These are phyloP conservation scores for Allium sativum DNA, from an alignment of 106 monocot genomes.

Conservation along the genomic window DNA sequence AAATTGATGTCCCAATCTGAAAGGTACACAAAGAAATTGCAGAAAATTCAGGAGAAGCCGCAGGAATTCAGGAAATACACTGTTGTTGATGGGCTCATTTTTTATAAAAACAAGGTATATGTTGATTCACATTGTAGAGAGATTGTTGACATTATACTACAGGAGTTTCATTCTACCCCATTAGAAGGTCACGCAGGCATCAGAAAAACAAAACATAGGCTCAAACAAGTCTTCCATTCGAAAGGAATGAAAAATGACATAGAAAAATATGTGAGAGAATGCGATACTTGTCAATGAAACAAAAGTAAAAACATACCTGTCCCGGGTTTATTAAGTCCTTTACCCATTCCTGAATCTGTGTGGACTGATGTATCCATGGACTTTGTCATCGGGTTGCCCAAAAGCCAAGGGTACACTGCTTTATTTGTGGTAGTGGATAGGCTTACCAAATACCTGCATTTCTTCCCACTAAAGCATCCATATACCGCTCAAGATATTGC, in stretches of 20 bases:
- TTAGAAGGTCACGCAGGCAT: too few relatives aligned
- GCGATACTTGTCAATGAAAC: background rate
- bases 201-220: too few relatives aligned
- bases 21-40: too few relatives aligned
- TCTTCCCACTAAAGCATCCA: background rate
- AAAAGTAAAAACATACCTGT: background rate
- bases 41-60: too few relatives aligned
- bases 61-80: too few relatives aligned
- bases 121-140: too few relatives aligned
- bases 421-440: background rate
- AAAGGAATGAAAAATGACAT: background rate
- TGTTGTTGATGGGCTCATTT: too few relatives aligned
- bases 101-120: too few relatives aligned
- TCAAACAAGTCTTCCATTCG: too few relatives aligned
- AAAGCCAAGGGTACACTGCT: background rate
- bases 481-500: background rate
- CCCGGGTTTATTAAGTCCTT: background rate
- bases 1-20: too few relatives aligned
- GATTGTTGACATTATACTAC: too few relatives aligned
- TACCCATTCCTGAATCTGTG: background rate
- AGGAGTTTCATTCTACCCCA: too few relatives aligned
- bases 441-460: background rate
- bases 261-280: background rate
- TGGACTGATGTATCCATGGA: conserved; percentile 3
- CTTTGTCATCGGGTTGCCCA: background rate